Evolutionary conservation across 2,329 filamentous ascomycete species (phyloP).

Genomic region (Kalaharituber pfeilii): DNA sequence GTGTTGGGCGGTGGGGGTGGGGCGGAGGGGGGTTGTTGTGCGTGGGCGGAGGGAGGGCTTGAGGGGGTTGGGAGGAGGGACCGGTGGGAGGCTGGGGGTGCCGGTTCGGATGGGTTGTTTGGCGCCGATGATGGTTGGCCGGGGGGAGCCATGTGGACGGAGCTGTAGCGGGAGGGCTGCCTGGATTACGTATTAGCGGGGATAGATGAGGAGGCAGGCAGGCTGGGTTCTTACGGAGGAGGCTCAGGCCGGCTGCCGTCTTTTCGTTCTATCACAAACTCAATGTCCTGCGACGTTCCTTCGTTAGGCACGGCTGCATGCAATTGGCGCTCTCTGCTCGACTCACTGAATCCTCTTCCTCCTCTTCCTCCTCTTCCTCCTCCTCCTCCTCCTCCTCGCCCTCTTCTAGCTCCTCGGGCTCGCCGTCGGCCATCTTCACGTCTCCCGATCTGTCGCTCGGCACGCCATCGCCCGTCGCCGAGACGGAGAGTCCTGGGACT

Average conservation of each 20-base stretch:
- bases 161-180: slow-evolving; percentile 21
- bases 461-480: background rate
- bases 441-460: slow-evolving; percentile 3
- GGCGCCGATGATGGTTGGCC: slow-evolving; percentile 3
- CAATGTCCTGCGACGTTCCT: slow-evolving; percentile 23
- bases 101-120: slow-evolving; percentile 2
- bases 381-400: slow-evolving; percentile 18
- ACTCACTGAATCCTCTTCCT: slow-evolving; percentile 16
- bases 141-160: slow-evolving; percentile 18
- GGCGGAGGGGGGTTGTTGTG: slow-evolving; percentile 28
- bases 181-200: background rate
- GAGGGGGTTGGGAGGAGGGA: slow-evolving; percentile 19
- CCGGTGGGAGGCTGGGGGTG: slow-evolving; percentile 22
- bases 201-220: slow-evolving; percentile 2
- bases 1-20: too few relatives aligned
- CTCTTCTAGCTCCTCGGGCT: slow-evolving; percentile 13
- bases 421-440: background rate
- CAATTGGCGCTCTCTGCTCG: background rate
- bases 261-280: slow-evolving; percentile 23
- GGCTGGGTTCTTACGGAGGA: slow-evolving; percentile 10
- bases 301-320: background rate
- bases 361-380: slow-evolving; percentile 20
- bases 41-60: slow-evolving; percentile 26
- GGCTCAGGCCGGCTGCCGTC: slow-evolving; percentile 21
- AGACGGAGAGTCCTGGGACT: slow-evolving; percentile 1